Evolutionary conservation across 805 yeast genomes (phyloP).

Genomic region (Teunomyces atbi): DNA sequence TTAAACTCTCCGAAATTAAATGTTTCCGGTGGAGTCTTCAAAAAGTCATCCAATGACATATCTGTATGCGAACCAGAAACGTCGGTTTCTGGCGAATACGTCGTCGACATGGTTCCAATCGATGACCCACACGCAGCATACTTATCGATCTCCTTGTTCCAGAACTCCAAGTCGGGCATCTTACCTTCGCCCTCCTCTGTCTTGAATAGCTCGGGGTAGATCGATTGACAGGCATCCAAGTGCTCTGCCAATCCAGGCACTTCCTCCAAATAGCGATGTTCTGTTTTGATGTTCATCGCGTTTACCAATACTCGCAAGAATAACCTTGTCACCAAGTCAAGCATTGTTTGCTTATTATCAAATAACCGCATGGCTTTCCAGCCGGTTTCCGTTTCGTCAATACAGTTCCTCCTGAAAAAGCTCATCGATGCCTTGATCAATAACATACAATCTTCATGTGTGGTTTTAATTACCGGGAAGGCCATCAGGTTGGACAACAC

Average conservation of each 20-base stretch:
- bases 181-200: neutral
- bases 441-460: slow-evolving; percentile 19
- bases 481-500: slow-evolving; percentile 23
- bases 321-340: slow-evolving; percentile 21
- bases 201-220: slow-evolving; percentile 15
- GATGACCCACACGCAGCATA: neutral
- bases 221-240: slow-evolving; percentile 14
- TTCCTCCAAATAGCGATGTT: slow-evolving; percentile 11
- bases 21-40: neutral
- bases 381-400: neutral
- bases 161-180: neutral
- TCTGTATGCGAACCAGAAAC: neutral
- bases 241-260: slow-evolving; percentile 19
- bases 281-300: slow-evolving; percentile 13
- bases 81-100: neutral
- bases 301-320: slow-evolving; percentile 21
- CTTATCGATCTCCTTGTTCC: neutral
- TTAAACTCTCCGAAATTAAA: neutral
- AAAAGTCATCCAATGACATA: neutral
- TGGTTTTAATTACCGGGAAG: slow-evolving; percentile 14
- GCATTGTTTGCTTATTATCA: slow-evolving; percentile 9
- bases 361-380: slow-evolving; percentile 5
- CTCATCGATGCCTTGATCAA: slow-evolving; percentile 18
- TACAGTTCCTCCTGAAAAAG: slow-evolving; percentile 8
- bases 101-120: neutral